Base-by-base conservation (phyloP, 495 filamentous ascomycete genomes). In the Aspergillus saccharolyticus region DNA sequence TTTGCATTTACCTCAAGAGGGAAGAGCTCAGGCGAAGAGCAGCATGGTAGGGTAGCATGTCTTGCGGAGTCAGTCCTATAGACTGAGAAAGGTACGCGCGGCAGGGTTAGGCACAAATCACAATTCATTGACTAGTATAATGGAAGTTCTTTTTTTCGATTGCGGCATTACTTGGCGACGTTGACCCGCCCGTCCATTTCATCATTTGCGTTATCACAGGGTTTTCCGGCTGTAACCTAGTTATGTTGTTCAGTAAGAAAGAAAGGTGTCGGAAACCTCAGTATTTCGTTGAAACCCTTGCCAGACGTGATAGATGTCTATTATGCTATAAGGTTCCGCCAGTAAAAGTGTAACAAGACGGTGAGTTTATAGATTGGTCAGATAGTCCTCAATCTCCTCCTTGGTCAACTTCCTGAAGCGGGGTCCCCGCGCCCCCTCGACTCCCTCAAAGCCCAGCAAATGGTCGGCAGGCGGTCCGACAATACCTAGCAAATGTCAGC, bases 361-460 rank as follows among this genome's bases (percentile, higher is more conserved):
- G 53, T 33, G 48, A 57, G 54, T 55, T 77, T 63, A 97, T 80
- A 97, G 84, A 78, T 94, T 96, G 70, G 93, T 97, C 70, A 98
- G 76, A 78, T 98, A 98, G 71, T 98, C 94, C 80, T 98, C 94
- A 67, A 98, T 96, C 77, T 98, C 93, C 76, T 93, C 88, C 64
- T 96, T 93, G 65, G 85, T 96, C 74, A 98, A 77, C 82, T 95
- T 98, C 69, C 94, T 79, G 81, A 98, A 98, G 58, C 94, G 84
- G 24, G 95, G 95, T 22, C 95, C 95, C 66, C 84, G 83, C 15
- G 92, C 87, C 42, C 89, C 89, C 65, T 93, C 89, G 17, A 96
- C 91, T 46, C 94, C 94, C 70, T 97, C 90, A 63, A 88, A 89
- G 60, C 95, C 95, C 44, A 97, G 83, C 44, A 97, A 78, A 70